Evolutionary conservation across 257 asterid genomes (phyloP).

Genomic region (Rauvolfia tetraphylla): DNA sequence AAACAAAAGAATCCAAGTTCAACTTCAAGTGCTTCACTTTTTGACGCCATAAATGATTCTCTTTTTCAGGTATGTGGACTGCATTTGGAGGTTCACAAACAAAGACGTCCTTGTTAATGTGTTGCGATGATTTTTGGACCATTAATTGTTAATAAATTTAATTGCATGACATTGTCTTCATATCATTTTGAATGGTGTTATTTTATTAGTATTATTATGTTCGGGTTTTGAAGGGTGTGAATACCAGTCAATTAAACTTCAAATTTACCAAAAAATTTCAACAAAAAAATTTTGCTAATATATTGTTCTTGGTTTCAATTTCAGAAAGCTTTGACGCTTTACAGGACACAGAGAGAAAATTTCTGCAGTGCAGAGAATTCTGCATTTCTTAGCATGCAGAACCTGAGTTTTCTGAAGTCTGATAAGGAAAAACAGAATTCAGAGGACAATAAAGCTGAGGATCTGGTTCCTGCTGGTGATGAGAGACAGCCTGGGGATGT

Average conservation of each 20-base stretch:
- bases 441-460: conserved; percentile 30
- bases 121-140: neutral
- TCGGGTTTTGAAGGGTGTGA: neutral
- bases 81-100: neutral
- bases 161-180: neutral
- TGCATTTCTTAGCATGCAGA: conserved; percentile 16
- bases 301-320: conserved; percentile 17
- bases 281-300: conserved; percentile 9
- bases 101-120: neutral
- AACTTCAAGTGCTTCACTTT: conserved; percentile 35
- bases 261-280: neutral
- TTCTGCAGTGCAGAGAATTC: conserved; percentile 25
- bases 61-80: conserved; percentile 58
- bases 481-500: conserved; percentile 25
- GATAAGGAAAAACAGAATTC: conserved; percentile 26
- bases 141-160: neutral
- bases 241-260: neutral
- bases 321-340: conserved; percentile 81
- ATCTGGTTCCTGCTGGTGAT: conserved; percentile 24
- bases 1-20: conserved; percentile 27
- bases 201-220: neutral
- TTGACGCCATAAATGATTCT: conserved; percentile 56
- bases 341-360: conserved; percentile 53
- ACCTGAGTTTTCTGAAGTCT: conserved; percentile 19
- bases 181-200: neutral